These are phyloP conservation scores for Gastrolobium villosum DNA, from an alignment of 306 rosid species.

Conservation along the genomic window DNA sequence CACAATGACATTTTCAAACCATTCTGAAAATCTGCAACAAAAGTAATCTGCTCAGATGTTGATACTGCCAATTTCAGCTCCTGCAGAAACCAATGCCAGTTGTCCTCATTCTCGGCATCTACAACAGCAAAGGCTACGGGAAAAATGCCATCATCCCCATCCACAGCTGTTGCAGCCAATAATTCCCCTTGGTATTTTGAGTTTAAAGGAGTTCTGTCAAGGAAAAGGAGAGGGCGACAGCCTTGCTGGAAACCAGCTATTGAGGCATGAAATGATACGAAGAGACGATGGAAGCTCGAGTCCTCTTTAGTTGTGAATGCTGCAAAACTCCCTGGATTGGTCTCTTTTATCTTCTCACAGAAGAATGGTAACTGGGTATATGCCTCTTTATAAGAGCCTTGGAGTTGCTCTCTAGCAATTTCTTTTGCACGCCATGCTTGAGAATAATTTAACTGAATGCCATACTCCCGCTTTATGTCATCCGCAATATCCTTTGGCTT, in stretches of 20 bases:
- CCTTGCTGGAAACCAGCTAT: slow-evolving; percentile 84
- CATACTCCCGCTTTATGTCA: slow-evolving; percentile 93
- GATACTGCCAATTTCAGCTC: slow-evolving; percentile 75
- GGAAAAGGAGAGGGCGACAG: slow-evolving; percentile 94
- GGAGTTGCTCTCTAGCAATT: slow-evolving; percentile 97
- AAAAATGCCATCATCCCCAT: slow-evolving; percentile 87
- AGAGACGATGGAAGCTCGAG: slow-evolving; percentile 93
- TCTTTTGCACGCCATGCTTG: slow-evolving; percentile 99
- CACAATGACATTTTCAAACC: slow-evolving; percentile 74
- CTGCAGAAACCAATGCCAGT: slow-evolving; percentile 91
- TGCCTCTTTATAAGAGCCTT: slow-evolving; percentile 97
- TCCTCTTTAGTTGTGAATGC: slow-evolving; percentile 91
- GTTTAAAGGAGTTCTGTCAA: slow-evolving; percentile 82
- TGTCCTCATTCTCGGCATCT: slow-evolving; percentile 86
- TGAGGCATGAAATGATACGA: slow-evolving; percentile 88
- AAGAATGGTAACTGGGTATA: slow-evolving; percentile 86
- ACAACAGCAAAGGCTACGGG: slow-evolving; percentile 94
- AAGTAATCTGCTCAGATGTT: slow-evolving; percentile 72
- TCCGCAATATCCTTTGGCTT: slow-evolving; percentile 97
- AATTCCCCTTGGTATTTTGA: slow-evolving; percentile 92
- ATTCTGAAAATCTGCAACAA: slow-evolving; percentile 84
- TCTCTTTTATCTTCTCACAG: slow-evolving; percentile 91
- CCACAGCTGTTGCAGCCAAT: slow-evolving; percentile 84
- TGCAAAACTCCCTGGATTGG: slow-evolving; percentile 93
- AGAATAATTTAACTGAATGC: slow-evolving; percentile 92